These are phyloP conservation scores for Tetracladium marchalianum DNA, from an alignment of 495 filamentous ascomycete species.

Conservation along the genomic window DNA sequence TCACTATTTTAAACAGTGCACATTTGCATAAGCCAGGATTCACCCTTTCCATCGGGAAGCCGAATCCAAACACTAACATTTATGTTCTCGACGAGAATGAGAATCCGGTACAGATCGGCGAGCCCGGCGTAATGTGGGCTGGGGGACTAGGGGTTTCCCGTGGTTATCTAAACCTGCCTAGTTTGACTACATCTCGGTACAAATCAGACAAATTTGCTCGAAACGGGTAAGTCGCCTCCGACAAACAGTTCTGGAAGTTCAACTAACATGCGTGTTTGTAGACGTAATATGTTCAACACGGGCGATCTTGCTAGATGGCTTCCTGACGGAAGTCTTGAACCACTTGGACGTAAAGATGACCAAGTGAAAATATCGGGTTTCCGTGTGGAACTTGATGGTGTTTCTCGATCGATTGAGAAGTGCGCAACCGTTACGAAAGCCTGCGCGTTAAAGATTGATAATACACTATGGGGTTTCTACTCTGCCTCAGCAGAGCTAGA, in stretches of 20 bases:
- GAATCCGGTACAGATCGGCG: slow-evolving; percentile 23
- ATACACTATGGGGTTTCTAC: slow-evolving; percentile 26
- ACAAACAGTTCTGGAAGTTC: neutral
- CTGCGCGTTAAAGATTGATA: slow-evolving; percentile 23
- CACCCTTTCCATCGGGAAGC: slow-evolving; percentile 26
- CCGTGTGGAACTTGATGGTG: slow-evolving; percentile 30
- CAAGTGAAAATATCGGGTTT: slow-evolving; percentile 33
- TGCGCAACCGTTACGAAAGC: slow-evolving; percentile 22
- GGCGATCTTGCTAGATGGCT: slow-evolving; percentile 20
- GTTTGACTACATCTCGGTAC: slow-evolving; percentile 23
- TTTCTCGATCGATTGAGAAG: slow-evolving; percentile 23
- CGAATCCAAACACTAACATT: slow-evolving; percentile 28
- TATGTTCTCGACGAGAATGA: slow-evolving; percentile 29
- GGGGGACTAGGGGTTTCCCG: slow-evolving; percentile 26
- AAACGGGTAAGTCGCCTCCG: slow-evolving; percentile 20
- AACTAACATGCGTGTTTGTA: neutral
- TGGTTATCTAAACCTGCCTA: slow-evolving; percentile 28
- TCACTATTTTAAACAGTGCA: slow-evolving; percentile 28
- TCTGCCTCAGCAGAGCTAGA: slow-evolving; percentile 10
- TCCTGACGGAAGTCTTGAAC: slow-evolving; percentile 22
- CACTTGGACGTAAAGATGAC: slow-evolving; percentile 26
- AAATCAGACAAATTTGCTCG: slow-evolving; percentile 25
- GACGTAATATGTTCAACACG: slow-evolving; percentile 2
- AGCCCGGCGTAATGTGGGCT: slow-evolving; percentile 29
- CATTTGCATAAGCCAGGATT: slow-evolving; percentile 22